phyloP scores from a whole-genome alignment of 1,139 yeast genomes.

The Yamadazyma aaseri region DNA sequence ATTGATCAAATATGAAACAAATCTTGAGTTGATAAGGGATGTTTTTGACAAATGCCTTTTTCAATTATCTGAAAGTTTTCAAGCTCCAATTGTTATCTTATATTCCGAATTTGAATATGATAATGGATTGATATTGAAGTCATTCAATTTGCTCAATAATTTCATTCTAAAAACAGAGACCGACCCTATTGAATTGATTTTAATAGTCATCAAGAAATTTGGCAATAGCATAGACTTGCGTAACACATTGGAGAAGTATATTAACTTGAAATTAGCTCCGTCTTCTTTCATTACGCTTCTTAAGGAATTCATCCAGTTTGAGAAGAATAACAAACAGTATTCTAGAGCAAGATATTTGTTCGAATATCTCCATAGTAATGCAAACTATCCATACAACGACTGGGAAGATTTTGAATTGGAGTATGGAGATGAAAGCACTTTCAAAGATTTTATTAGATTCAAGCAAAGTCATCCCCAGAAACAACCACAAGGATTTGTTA shows the following conservation, averaged over 20 bases:
- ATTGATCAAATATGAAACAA: conserved; percentile 36
- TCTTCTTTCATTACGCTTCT: conserved; percentile 30
- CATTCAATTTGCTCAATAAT: conserved; percentile 25
- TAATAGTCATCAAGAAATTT: conserved; percentile 9
- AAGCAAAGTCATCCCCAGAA: conserved; percentile 26
- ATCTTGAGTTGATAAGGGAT: conserved; percentile 64
- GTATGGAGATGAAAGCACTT: conserved; percentile 68
- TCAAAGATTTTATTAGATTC: conserved; percentile 69
- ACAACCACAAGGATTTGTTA: conserved; percentile 56
- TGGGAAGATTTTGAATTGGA: conserved; percentile 79
- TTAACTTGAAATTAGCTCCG: conserved; percentile 10
- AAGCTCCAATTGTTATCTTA: conserved; percentile 49
- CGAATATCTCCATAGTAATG: conserved; percentile 28
- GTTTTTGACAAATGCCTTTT: conserved; percentile 60
- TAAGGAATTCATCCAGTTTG: conserved; percentile 46
- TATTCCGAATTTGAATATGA: conserved; percentile 61
- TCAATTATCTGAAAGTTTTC: conserved; percentile 30
- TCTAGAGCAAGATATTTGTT: conserved; percentile 63
- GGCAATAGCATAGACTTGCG: conserved; percentile 11
- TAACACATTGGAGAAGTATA: conserved; percentile 11
- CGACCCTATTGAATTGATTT: conserved; percentile 11
- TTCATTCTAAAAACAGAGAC: conserved; percentile 6
- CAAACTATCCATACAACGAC: conserved; percentile 15
- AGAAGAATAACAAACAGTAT: conserved; percentile 45
- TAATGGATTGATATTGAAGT: conserved; percentile 26